Evolutionary conservation across 306 rosid genomes (phyloP), one percentile per base, ranked within the genome.

Genomic region (Ormosia emarginata): DNA sequence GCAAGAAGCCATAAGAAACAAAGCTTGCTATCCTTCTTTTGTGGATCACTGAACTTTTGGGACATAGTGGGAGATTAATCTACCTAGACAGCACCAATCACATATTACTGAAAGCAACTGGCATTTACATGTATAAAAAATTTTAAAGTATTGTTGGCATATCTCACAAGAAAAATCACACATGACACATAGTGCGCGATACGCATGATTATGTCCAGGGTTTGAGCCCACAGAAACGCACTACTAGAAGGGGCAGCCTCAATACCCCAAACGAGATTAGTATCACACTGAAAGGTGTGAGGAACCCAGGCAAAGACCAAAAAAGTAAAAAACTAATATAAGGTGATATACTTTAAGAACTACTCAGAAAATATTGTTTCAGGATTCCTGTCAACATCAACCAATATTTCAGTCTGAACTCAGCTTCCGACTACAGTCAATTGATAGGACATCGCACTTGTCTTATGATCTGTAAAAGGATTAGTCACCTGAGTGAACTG

Each of bases 401-500:
- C 74, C 39, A 71, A 79, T 18, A 57, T 61, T 70, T 64, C 62
- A 68, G 36, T 64, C 74, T 64, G 65, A 82, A 32, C 37, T 70
- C 71, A 80, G 84, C 77, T 81, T 55, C 59, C 50, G 30, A 57
- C 52, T 30, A 11, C 6, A 30, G 58, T 58, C 75, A 37, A 41
- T 58, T 39, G 61, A 77, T 44, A 47, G 32, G 58, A 56, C 49
- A 77, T 15, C 75, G 3, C 44, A 43, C 39, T 77, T 52, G 37
- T 2, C 55, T 59, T 17, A 37, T 53, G 1, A 78, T 64, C 56
- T 29, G 55, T 53, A 71, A 49, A 71, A 65, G 55, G 77, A 83
- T 56, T 75, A 87, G 40, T 75, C 83, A 95, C 99, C 99, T 80
- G 98, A 88, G 87, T 89, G 93, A 71, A 87, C 87, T 47, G 84